Conservation (phyloP, 2,329 filamentous ascomycete genomes). For the Chaetomium sp. region DNA sequence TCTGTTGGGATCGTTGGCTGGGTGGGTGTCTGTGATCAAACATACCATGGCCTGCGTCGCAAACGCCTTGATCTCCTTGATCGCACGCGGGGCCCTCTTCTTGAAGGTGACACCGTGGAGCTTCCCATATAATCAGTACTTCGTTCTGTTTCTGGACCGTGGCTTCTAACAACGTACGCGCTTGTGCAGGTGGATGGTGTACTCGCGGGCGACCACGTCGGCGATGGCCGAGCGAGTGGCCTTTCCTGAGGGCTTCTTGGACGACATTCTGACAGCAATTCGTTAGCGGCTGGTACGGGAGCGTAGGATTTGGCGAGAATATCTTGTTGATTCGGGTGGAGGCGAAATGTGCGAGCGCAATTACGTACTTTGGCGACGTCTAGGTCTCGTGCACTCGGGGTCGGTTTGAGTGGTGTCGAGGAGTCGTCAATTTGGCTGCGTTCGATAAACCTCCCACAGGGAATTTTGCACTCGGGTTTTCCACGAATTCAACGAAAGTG, state of each 20-base stretch:
- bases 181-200: conserved; percentile 99
- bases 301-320: neutral
- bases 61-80: conserved; percentile 99
- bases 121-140: conserved; percentile 47
- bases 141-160: conserved; percentile 13
- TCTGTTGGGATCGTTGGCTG: neutral
- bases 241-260: conserved; percentile 58
- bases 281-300: conserved; percentile 25
- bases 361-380: conserved; percentile 27
- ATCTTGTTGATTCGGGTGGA: conserved; percentile 6
- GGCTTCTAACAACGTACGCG: conserved; percentile 61
- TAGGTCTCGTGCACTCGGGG: conserved; percentile 30
- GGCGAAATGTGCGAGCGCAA: conserved; percentile 9
- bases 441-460: conserved; percentile 22
- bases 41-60: conserved; percentile 94
- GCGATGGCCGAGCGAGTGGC: conserved; percentile 82
- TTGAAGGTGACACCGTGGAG: conserved; percentile 98
- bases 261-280: conserved; percentile 54
- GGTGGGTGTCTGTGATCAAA: conserved; percentile 8
- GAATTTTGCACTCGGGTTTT: conserved; percentile 26
- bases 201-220: conserved; percentile 98
- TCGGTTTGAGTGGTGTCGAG: conserved; percentile 23
- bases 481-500: conserved; percentile 24
- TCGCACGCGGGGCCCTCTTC: conserved; percentile 96
- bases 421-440: conserved; percentile 21